Conservation (phyloP, 1,139 yeast genomes). For the Debaryomyces robertsiae region DNA sequence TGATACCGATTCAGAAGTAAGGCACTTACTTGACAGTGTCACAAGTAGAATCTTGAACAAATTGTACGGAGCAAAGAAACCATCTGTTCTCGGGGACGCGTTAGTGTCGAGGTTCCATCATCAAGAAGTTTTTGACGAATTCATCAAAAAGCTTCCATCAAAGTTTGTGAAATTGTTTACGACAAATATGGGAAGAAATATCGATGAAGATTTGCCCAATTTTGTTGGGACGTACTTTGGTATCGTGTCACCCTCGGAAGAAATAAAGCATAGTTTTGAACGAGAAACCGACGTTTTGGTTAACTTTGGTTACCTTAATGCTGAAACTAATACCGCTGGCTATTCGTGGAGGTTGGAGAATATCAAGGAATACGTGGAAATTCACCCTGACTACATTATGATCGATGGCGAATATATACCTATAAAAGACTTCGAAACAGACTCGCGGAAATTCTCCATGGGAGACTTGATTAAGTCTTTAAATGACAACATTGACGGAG, state of each 20-base stretch:
- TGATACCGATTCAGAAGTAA: conserved; percentile 25
- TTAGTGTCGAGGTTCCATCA: conserved; percentile 59
- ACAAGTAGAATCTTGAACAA: conserved; percentile 50
- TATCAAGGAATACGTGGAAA: conserved; percentile 27
- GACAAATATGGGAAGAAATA: conserved; percentile 50
- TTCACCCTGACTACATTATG: conserved; percentile 39
- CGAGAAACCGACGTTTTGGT: conserved; percentile 49
- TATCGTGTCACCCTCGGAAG: conserved; percentile 21
- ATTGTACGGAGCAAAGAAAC: conserved; percentile 54
- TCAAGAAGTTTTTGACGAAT: conserved; percentile 39
- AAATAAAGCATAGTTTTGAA: conserved; percentile 32
- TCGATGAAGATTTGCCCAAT: conserved; percentile 61
- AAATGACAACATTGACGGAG: conserved; percentile 16
- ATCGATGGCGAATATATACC: conserved; percentile 27
- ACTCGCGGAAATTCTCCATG: conserved; percentile 23
- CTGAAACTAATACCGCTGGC: conserved; percentile 58
- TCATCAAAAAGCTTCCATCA: conserved; percentile 43
- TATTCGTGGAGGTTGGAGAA: conserved; percentile 25
- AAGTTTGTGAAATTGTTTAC: conserved; percentile 33
- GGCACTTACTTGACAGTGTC: conserved; percentile 36
- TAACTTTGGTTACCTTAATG: conserved; percentile 52
- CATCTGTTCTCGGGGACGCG: conserved; percentile 69
- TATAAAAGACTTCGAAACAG: conserved; percentile 22
- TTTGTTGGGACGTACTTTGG: conserved; percentile 72
- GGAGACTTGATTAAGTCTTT: conserved; percentile 24